Percentiles rank a stretch among this genome's conserved stretches.
phyloP scores from a whole-genome alignment of 768 basidiomycete species.

The Ramaria rubella region DNA sequence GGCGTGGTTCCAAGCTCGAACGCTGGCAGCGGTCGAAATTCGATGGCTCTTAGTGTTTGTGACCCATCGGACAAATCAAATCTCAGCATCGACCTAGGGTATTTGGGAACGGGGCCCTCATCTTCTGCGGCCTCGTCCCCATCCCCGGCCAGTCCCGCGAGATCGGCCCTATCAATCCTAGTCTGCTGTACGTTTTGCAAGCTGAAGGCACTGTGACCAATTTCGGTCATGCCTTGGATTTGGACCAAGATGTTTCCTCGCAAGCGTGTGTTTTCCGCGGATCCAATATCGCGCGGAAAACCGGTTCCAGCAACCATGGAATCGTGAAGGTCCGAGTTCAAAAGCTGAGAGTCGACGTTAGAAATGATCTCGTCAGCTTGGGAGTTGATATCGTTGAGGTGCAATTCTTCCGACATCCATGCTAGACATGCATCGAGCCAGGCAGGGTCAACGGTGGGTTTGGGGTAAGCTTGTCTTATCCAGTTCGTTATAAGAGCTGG shows the following conservation, averaged over 20 bases:
- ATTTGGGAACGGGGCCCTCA: constrained; percentile 74
- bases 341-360: constrained; percentile 56
- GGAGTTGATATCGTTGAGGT: constrained; percentile 36
- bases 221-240: constrained; percentile 71
- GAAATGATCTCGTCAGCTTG: constrained; percentile 38
- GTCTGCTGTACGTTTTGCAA: constrained; percentile 64
- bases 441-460: constrained; percentile 59
- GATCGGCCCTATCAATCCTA: constrained; percentile 55
- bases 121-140: constrained; percentile 52
- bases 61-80: constrained; percentile 77
- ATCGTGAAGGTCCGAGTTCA: constrained; percentile 64
- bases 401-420: constrained; percentile 49
- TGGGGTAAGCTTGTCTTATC: constrained; percentile 50
- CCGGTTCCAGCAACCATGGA: constrained; percentile 70
- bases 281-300: constrained; percentile 41
- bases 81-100: constrained; percentile 72
- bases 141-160: constrained; percentile 43
- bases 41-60: constrained; percentile 63
- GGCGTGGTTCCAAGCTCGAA: constrained; percentile 69
- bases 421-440: constrained; percentile 71
- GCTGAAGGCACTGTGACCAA: constrained; percentile 76
- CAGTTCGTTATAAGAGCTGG: constrained; percentile 25
- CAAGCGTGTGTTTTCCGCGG: constrained; percentile 31
- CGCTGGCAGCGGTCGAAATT: constrained; percentile 60
- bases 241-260: constrained; percentile 59